Percentiles rank a stretch among this genome's conserved stretches.
phyloP scores from a whole-genome alignment of 75 land plant genomes.

The Picea glauca region DNA sequence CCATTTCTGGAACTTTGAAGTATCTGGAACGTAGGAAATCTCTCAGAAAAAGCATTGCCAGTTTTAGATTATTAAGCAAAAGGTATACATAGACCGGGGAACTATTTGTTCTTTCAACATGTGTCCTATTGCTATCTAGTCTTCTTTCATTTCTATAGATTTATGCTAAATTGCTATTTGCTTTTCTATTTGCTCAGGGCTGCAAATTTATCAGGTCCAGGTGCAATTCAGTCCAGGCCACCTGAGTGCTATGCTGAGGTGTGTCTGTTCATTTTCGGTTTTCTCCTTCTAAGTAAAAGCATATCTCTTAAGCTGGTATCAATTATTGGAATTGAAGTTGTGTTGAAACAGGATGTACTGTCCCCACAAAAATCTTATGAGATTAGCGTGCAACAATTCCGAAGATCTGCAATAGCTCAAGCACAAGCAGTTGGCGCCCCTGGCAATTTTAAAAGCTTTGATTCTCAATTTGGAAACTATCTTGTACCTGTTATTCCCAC shows the following conservation, averaged over 20 bases:
- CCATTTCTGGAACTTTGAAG: no score
- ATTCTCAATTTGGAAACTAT: conserved; percentile 65
- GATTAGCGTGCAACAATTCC: conserved; percentile 40
- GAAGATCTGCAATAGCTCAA: conserved; percentile 41
- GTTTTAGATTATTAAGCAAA: no score
- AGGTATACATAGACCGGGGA: no score
- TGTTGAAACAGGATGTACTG: conserved; percentile 8
- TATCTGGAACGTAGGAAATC: no score
- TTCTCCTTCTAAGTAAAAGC: not conserved
- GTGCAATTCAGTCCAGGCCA: no score
- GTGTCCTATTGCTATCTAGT: no score
- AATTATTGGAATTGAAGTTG: not conserved
- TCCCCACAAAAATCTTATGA: conserved; percentile 9
- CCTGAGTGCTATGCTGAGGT: not conserved
- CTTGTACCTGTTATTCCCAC: conserved; percentile 66
- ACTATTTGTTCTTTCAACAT: no score
- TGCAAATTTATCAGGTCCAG: no score
- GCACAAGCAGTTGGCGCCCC: conserved; percentile 57
- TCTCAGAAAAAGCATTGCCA: no score
- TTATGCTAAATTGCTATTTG: no score
- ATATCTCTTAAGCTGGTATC: not conserved
- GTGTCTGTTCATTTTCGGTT: not conserved
- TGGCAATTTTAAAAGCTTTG: conserved; percentile 54
- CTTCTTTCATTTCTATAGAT: no score
- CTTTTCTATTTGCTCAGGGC: no score